These are phyloP conservation scores for Hymenoscyphus occultus DNA, from an alignment of 2,329 filamentous ascomycete genomes.

Conservation along the genomic window DNA sequence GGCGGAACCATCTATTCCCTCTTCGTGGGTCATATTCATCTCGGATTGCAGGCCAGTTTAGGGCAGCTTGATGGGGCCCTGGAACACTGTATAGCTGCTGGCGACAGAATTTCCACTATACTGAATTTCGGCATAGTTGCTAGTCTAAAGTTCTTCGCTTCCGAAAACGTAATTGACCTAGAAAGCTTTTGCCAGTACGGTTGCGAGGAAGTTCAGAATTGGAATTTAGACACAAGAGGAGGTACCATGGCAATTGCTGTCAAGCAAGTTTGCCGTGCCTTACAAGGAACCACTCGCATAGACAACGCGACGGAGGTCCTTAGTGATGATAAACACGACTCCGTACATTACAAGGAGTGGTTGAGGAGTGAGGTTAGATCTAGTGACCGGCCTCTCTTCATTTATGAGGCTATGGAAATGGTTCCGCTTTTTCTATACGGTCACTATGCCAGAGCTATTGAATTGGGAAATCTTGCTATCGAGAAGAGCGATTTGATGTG, in stretches of 20 bases:
- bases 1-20: slow-evolving; percentile 67
- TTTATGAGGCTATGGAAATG: slow-evolving; percentile 67
- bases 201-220: slow-evolving; percentile 71
- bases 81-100: slow-evolving; percentile 62
- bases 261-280: slow-evolving; percentile 63
- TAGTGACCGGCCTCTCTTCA: slow-evolving; percentile 60
- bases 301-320: slow-evolving; percentile 52
- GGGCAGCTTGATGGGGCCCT: slow-evolving; percentile 62
- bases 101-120: slow-evolving; percentile 69
- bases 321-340: slow-evolving; percentile 65
- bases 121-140: slow-evolving; percentile 67
- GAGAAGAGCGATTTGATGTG: slow-evolving; percentile 51
- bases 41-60: slow-evolving; percentile 57
- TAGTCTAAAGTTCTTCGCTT: slow-evolving; percentile 65
- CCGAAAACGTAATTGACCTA: slow-evolving; percentile 65
- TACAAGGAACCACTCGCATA: slow-evolving; percentile 69
- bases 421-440: slow-evolving; percentile 62
- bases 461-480: slow-evolving; percentile 52
- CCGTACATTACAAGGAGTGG: slow-evolving; percentile 58
- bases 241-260: slow-evolving; percentile 66
- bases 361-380: slow-evolving; percentile 48
- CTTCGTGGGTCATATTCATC: slow-evolving; percentile 68
- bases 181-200: slow-evolving; percentile 67
- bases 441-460: slow-evolving; percentile 57
- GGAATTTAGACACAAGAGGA: slow-evolving; percentile 68